These are phyloP conservation scores for Cynanchum wilfordii DNA, from an alignment of 257 asterid genomes.

Conservation along the genomic window DNA sequence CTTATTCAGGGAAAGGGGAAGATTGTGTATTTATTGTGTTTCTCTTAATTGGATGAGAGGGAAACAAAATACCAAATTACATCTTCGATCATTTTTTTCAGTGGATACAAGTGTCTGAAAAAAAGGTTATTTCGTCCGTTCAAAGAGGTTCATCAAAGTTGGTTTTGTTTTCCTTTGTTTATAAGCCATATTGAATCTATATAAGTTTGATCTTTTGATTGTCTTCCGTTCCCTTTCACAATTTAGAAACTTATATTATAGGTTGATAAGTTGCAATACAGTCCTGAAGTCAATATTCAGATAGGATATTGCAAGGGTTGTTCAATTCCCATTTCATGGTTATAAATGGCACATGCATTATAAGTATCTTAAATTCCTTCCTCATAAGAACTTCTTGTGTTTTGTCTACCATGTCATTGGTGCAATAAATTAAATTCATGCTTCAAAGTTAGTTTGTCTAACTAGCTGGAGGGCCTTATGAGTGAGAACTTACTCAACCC, in stretches of 20 bases:
- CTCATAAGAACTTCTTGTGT: neutral
- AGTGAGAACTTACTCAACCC: neutral
- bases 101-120: neutral
- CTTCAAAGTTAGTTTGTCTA: neutral
- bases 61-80: neutral
- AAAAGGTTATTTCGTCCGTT: neutral
- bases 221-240: neutral
- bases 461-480: neutral
- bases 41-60: neutral
- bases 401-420: neutral
- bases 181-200: neutral
- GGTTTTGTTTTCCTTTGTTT: too few relatives aligned
- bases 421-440: too few relatives aligned
- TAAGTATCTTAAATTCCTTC: neutral
- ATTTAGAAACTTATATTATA: neutral
- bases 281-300: neutral
- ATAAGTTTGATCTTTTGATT: neutral
- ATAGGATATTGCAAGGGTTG: neutral
- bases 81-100: neutral
- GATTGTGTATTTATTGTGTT: neutral
- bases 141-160: neutral
- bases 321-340: neutral
- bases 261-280: neutral
- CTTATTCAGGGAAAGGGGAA: neutral
- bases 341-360: neutral